A percentile compares a stretch with the other conserved stretches of the same genome.
Evolutionary conservation across 306 rosid species (phyloP).

Genomic region (Prunus kanzakura): DNA sequence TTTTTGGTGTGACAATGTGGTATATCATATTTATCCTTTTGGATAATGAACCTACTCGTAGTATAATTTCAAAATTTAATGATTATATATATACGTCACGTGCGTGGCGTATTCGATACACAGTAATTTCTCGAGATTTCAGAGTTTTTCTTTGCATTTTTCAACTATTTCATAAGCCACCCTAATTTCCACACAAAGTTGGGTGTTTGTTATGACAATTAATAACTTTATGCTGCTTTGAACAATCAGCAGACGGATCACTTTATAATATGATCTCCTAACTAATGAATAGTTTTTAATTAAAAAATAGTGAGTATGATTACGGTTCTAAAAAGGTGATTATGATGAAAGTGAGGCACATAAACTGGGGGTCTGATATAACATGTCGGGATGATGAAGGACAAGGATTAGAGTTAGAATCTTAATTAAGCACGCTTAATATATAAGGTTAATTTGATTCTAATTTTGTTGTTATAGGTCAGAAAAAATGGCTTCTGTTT

Average conservation of each 20-base stretch:
- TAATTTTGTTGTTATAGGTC: constrained; percentile 24
- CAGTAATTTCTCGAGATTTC: neutral
- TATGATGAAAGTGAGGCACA: constrained; percentile 44
- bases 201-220: neutral
- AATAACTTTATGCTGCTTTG: neutral
- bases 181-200: constrained; percentile 11
- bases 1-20: too few species aligned
- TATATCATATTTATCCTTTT: too few species aligned
- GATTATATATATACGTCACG: too few species aligned
- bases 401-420: constrained; percentile 30
- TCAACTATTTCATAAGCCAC: constrained; percentile 39
- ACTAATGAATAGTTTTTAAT: neutral
- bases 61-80: too few species aligned
- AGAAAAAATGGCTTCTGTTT: constrained; percentile 37
- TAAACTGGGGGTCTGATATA: constrained; percentile 34
- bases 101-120: too few species aligned
- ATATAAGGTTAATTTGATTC: neutral
- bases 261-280: neutral
- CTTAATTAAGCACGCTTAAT: constrained; percentile 13
- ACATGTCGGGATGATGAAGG: constrained; percentile 60
- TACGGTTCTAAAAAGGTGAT: constrained; percentile 37
- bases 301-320: constrained; percentile 6
- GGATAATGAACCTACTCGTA: too few species aligned
- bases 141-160: constrained; percentile 5
- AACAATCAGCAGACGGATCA: neutral